Conservation (phyloP, 345 rosid genomes). For the Salix arbutifolia region DNA sequence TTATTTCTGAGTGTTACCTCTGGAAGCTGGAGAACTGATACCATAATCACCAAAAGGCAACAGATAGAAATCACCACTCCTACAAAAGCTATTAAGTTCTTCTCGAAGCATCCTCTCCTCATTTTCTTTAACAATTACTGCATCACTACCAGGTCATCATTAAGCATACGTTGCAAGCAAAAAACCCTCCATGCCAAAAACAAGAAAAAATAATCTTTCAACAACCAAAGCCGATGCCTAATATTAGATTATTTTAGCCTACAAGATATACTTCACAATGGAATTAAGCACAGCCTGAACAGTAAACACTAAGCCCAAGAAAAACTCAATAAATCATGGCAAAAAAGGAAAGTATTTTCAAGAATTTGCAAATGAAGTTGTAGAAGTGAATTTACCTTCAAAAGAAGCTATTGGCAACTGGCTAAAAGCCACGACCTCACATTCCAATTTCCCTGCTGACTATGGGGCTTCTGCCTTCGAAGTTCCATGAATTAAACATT, state of each 20-base stretch:
- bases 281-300: background rate
- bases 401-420: background rate
- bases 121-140: constrained; percentile 17
- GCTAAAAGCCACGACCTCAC: background rate
- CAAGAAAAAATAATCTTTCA: background rate
- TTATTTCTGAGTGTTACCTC: constrained; percentile 27
- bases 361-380: background rate
- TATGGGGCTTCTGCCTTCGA: background rate
- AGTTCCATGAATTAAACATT: background rate
- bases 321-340: background rate
- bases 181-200: background rate
- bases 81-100: constrained; percentile 39
- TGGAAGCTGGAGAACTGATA: constrained; percentile 55
- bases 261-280: background rate
- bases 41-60: constrained; percentile 36
- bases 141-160: background rate
- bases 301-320: background rate
- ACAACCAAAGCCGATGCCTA: background rate
- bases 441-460: background rate
- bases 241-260: background rate
- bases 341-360: background rate
- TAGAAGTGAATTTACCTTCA: background rate
- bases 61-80: constrained; percentile 40
- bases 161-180: background rate
- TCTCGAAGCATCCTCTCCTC: constrained; percentile 35